Evolutionary conservation across 306 rosid genomes (phyloP).

Genomic region (Adenanthera pavonina): DNA sequence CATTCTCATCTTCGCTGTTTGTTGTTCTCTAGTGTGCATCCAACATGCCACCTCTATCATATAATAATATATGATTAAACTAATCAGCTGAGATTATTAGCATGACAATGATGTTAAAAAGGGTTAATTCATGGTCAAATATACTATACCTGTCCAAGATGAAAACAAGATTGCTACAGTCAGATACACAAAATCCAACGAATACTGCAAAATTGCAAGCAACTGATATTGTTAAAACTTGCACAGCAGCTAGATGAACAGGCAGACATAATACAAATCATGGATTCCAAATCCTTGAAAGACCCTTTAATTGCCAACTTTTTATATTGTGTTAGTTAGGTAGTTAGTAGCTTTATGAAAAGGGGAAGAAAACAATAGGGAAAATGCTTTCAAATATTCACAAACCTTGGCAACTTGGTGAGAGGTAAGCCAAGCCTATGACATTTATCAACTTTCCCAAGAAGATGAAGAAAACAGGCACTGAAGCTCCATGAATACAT

Average conservation of each 20-base stretch:
- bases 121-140: background rate
- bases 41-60: slow-evolving; percentile 95
- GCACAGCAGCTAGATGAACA: too few species aligned
- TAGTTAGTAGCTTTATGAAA: background rate
- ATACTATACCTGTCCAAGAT: slow-evolving; percentile 83
- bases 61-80: background rate
- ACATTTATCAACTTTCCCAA: slow-evolving; percentile 87
- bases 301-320: slow-evolving; percentile 9
- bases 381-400: background rate
- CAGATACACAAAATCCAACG: slow-evolving; percentile 89
- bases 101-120: background rate
- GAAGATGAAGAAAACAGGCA: slow-evolving; percentile 92
- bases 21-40: slow-evolving; percentile 97
- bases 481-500: slow-evolving; percentile 87
- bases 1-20: slow-evolving; percentile 97
- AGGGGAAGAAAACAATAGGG: slow-evolving; percentile 10
- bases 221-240: background rate
- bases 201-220: slow-evolving; percentile 69
- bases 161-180: slow-evolving; percentile 86
- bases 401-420: slow-evolving; percentile 88
- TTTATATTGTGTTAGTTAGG: too few species aligned
- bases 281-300: background rate
- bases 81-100: background rate
- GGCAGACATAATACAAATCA: background rate
- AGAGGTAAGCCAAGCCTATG: slow-evolving; percentile 92